Evolutionary conservation across 805 yeast genomes (phyloP).

Genomic region (Yamadazyma philogaea): DNA sequence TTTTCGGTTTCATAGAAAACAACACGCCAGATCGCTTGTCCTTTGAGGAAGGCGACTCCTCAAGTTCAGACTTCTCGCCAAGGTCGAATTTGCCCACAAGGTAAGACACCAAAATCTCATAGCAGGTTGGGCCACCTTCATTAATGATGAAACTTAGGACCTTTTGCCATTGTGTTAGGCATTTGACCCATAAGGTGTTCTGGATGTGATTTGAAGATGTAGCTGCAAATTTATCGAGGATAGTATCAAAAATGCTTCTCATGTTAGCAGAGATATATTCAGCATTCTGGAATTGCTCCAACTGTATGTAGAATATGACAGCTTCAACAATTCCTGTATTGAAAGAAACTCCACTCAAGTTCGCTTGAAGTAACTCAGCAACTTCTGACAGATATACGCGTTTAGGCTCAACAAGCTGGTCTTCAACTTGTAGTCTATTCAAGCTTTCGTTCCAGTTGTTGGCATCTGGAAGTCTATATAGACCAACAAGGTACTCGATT

Average conservation of each 20-base stretch:
- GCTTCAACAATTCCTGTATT: slow-evolving; percentile 35
- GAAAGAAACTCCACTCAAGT: slow-evolving; percentile 19
- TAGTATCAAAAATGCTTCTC: slow-evolving; percentile 24
- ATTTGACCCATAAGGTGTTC: slow-evolving; percentile 31
- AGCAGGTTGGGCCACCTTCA: slow-evolving; percentile 37
- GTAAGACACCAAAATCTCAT: slow-evolving; percentile 34
- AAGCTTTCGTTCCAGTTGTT: slow-evolving; percentile 30
- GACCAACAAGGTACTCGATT: slow-evolving; percentile 31
- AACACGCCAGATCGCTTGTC: slow-evolving; percentile 7
- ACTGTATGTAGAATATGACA: slow-evolving; percentile 34
- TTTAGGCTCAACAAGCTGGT: slow-evolving; percentile 18
- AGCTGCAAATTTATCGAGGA: slow-evolving; percentile 30
- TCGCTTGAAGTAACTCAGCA: slow-evolving; percentile 21
- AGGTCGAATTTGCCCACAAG: slow-evolving; percentile 27
- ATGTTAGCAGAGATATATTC: slow-evolving; percentile 33
- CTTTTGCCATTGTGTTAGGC: slow-evolving; percentile 26
- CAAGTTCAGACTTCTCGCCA: not conserved
- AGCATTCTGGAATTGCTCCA: slow-evolving; percentile 38
- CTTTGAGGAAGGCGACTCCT: slow-evolving; percentile 2
- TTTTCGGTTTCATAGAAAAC: slow-evolving; percentile 8
- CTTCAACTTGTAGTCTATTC: slow-evolving; percentile 15
- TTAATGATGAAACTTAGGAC: slow-evolving; percentile 29
- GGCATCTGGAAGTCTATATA: slow-evolving; percentile 29
- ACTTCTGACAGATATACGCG: slow-evolving; percentile 17
- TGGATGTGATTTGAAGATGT: slow-evolving; percentile 25